phyloP scores from a whole-genome alignment of 495 filamentous ascomycete genomes.

The Penicillium desertorum region DNA sequence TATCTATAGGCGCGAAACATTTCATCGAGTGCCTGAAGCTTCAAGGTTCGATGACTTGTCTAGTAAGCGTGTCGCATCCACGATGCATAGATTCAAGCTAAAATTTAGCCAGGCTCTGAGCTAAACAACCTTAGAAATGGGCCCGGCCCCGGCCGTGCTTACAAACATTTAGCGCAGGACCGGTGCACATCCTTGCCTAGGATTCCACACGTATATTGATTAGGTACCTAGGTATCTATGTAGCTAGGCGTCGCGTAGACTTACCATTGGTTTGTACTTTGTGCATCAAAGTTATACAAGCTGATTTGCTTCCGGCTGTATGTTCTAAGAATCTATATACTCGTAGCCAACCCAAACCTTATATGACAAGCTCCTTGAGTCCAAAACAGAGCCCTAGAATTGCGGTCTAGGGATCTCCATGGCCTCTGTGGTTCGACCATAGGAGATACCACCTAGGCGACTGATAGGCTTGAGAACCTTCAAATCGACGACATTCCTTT shows the following conservation, averaged over 20 bases:
- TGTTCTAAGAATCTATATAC: not conserved
- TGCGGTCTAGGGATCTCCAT: constrained; percentile 73
- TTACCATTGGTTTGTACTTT: not conserved
- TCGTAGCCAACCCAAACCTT: not conserved
- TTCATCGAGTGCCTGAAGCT: not conserved
- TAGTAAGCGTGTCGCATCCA: not conserved
- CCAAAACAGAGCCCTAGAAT: constrained; percentile 19
- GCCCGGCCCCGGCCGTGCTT: not conserved
- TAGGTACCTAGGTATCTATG: not conserved
- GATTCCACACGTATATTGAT: not conserved
- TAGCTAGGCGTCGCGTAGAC: too few relatives aligned
- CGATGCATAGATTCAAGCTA: constrained; percentile 21
- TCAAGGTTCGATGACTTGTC: not conserved
- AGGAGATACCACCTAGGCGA: constrained; percentile 82
- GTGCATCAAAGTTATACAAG: not conserved
- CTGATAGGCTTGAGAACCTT: constrained; percentile 70
- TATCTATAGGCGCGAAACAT: not conserved
- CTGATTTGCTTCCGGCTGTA: not conserved
- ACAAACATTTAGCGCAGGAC: not conserved
- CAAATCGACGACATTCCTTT: constrained; percentile 68
- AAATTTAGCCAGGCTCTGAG: not conserved
- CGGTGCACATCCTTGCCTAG: not conserved
- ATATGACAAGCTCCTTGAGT: not conserved
- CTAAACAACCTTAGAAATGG: too few relatives aligned
- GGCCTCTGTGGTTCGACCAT: constrained; percentile 66